These are phyloP conservation scores for Arachis hypogaea DNA, from an alignment of 306 rosid genomes.

Conservation along the genomic window DNA sequence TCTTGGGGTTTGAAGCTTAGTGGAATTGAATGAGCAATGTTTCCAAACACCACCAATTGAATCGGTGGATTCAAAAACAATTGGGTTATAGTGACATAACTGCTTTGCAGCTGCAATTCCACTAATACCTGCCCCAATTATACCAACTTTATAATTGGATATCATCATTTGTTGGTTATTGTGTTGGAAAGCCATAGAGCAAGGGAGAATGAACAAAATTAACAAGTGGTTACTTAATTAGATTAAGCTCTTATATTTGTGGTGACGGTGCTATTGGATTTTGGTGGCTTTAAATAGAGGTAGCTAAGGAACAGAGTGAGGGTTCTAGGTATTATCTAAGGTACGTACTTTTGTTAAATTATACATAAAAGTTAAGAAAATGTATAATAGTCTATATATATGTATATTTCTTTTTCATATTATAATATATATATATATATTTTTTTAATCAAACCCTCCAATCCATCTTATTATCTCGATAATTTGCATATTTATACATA, in stretches of 20 bases:
- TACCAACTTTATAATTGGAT: slow-evolving; percentile 48
- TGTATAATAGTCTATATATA: not conserved
- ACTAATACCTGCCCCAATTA: slow-evolving; percentile 74
- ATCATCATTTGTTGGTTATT: no score
- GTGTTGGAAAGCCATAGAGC: slow-evolving; percentile 4
- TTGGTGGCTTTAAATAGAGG: slow-evolving; percentile 6
- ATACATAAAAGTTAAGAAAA: no score
- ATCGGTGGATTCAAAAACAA: slow-evolving; percentile 62
- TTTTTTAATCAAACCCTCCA: no score
- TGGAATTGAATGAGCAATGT: slow-evolving; percentile 57
- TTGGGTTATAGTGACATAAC: slow-evolving; percentile 46
- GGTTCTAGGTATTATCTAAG: not conserved
- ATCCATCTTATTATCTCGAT: no score
- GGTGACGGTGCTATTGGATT: not conserved
- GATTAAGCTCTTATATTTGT: not conserved
- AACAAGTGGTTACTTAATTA: not conserved
- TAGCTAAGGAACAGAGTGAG: no score
- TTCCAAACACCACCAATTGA: slow-evolving; percentile 77
- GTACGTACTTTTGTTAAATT: not conserved
- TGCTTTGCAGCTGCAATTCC: slow-evolving; percentile 77
- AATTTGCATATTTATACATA: no score
- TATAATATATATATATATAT: no score
- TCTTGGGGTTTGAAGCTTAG: slow-evolving; percentile 69
- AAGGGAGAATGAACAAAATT: not conserved
- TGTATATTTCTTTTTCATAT: no score